Base-by-base conservation (phyloP, 306 rosid genomes). In the Citrullus colocynthis region DNA sequence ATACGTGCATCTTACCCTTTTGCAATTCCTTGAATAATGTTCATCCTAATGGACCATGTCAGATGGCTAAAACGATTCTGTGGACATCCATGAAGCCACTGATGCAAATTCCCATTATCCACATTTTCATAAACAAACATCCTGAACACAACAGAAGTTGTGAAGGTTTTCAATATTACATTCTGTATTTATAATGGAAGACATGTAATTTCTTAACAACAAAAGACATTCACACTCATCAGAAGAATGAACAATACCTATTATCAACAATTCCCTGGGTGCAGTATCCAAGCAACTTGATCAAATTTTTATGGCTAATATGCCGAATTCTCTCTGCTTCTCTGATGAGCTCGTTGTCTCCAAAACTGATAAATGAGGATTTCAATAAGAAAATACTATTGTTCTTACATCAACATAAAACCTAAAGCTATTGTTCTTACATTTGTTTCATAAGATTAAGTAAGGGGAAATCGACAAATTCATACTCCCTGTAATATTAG, bases 1-100 rank as follows among this genome's bases (percentile, higher is more conserved):
- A 36, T 64, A 18, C 30, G 39, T 64, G 51, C 52, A 79, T 72
- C 87, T 80, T 77, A 91, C 97, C 97, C 95, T 83, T 83, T 88
- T 58, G 97, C 91, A 12, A 89, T 86, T 79, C 88, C 88, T 49
- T 42, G 82, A 52, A 91, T 84, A 75, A 90, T 87, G 28, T 88
- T 84, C 79, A 82, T 36, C 82, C 95, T 84, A 20, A 54, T 80
- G 37, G 67, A 54, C 97, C 95, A 91, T 52, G 91, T 66, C n/a
- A 91, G 87, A 83, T 89, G 87, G 80, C 88, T 87, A 32, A 51
- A 51, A 75, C 74, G 64, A 48, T 64, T 76, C 78, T 45, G 79
- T 28, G 90, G 83, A 77, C 71, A 83, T 65, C 80, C 83, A 81
- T 90, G 93, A 80, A 90, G 93, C 93, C 93, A 90, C 61, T 81